Evolutionary conservation across 2,329 filamentous ascomycete genomes (phyloP).

Genomic region (Neurospora sp.): DNA sequence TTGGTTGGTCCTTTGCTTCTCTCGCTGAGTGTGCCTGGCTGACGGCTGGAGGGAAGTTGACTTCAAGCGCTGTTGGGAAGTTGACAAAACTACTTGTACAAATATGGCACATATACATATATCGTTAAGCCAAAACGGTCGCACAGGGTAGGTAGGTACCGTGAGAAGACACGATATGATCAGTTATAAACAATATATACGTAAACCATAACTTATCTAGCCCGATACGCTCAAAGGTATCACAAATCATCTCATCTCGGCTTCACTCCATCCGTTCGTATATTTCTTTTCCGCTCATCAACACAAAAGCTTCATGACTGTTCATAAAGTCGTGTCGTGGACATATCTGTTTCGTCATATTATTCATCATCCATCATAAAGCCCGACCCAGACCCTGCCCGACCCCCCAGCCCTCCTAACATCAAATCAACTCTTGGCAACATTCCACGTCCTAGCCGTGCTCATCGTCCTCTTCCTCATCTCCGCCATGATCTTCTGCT

Average conservation of each 20-base stretch:
- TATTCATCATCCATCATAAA: neutral
- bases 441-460: conserved; percentile 44
- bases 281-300: neutral
- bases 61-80: no score
- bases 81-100: no score
- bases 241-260: neutral
- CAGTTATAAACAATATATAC: neutral
- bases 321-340: neutral
- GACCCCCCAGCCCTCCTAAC: no score
- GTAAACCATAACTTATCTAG: neutral
- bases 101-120: no score
- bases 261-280: neutral
- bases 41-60: no score
- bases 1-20: no score
- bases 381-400: no score
- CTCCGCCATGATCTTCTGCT: conserved; percentile 45
- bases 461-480: conserved; percentile 48
- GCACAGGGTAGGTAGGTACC: no score
- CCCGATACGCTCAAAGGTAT: neutral
- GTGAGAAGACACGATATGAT: neutral
- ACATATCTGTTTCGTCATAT: neutral
- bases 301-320: neutral
- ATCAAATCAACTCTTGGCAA: conserved; percentile 1
- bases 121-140: no score
- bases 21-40: no score